Evolutionary conservation across 148 eudicot species (phyloP), one percentile per base, ranked within the genome.

Genomic region (Vaccinium vitisidaea): DNA sequence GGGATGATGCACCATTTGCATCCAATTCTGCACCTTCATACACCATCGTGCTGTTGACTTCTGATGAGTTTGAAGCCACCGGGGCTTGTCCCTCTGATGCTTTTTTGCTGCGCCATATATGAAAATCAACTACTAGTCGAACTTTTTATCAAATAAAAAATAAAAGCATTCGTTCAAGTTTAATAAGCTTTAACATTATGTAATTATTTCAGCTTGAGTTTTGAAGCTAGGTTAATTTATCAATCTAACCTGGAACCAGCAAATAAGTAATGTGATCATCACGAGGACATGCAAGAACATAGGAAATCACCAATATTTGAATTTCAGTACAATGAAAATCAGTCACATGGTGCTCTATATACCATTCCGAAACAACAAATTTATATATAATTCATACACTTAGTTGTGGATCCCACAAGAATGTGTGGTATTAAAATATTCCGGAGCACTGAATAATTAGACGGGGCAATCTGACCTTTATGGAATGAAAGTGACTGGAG

Each of bases 21-120:
- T 86, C 91, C 77, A 85, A 71, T 14, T 90, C 94, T 27, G 15
- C 53, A 48, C 96, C 95, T 82, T 93, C 93, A 52, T 93, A 93
- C 32, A 91, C 85, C 96, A 93, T 94, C 12, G 91, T 49, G 86
- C 90, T 77, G 79, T 89, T 82, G 65, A 80, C 71, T 55, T 56
- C 25, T 19, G 92, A 52, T 16, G 85, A 19, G 48, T 79, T 69
- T n/a, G 80, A 71, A 30, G 87, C 61, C 32, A 82, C 59, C 0
- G 90, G 85, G 69, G 76, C 77, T 71, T 87, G 82, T 21, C 65
- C 91, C 1, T 83, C 88, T 9, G 88, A 58, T 83, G 95, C 86
- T 84, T 92, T 94, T 85, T 94, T 90, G 82, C 98, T 94, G 92
- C 87, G 71, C 46, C 30, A 77, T 67, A 76, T 2, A 32, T n/a